Conservation (phyloP, 306 rosid genomes). For the Gastrolobium bilobum region DNA sequence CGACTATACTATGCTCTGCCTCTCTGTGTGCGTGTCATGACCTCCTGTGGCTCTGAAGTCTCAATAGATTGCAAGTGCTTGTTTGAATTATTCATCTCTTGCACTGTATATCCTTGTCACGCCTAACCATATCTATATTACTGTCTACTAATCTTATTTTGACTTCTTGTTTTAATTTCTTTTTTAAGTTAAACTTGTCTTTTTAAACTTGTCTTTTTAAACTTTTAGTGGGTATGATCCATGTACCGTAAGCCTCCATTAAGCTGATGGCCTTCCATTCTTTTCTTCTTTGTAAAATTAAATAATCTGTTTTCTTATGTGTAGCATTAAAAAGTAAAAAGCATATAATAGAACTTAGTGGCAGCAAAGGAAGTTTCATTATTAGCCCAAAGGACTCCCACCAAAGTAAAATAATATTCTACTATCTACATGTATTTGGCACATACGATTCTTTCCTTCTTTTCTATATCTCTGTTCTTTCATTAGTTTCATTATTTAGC, state of each 20-base stretch:
- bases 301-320: background rate
- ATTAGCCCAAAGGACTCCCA: too few species aligned
- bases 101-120: background rate
- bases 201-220: conserved; percentile 19
- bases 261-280: background rate
- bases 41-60: background rate
- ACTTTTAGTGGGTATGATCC: background rate
- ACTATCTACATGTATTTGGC: too few species aligned
- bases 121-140: conserved; percentile 1
- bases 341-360: too few species aligned
- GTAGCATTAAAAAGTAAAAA: too few species aligned
- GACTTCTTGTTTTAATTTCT: background rate
- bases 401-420: too few species aligned
- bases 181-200: too few species aligned
- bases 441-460: too few species aligned
- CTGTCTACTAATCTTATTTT: background rate
- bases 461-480: too few species aligned
- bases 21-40: background rate
- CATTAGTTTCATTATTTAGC: too few species aligned
- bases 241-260: background rate
- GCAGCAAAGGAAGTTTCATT: too few species aligned
- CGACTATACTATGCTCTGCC: background rate
- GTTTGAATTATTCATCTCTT: conserved; percentile 27
- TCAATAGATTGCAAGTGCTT: conserved; percentile 23
- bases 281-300: background rate